phyloP scores from a whole-genome alignment of 169 alveolate genomes.

The Babesia ovata region DNA sequence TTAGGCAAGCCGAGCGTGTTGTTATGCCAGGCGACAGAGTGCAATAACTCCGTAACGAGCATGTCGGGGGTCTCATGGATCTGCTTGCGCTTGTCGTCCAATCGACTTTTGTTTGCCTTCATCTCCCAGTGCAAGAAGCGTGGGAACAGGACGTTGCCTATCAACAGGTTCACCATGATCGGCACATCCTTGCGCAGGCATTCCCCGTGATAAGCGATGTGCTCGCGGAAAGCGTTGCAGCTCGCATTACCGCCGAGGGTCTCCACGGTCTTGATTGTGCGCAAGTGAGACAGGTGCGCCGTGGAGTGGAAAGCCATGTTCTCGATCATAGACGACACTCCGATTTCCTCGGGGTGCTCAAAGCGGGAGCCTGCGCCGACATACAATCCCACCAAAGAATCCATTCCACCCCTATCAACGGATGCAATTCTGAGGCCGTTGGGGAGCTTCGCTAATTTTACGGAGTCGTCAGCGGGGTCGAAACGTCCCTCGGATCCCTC shows the following conservation, averaged over 20 bases:
- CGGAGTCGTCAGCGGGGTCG: slow-evolving; percentile 70
- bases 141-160: slow-evolving; percentile 87
- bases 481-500: slow-evolving; percentile 70
- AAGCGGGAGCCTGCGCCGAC: slow-evolving; percentile 84
- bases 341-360: slow-evolving; percentile 77
- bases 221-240: slow-evolving; percentile 80
- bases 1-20: slow-evolving; percentile 83
- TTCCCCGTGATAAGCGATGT: slow-evolving; percentile 80
- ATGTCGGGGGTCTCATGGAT: slow-evolving; percentile 75
- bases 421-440: slow-evolving; percentile 84
- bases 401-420: slow-evolving; percentile 68
- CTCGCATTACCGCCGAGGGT: slow-evolving; percentile 84
- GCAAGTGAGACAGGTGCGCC: slow-evolving; percentile 85
- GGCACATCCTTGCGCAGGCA: slow-evolving; percentile 83
- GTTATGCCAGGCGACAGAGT: slow-evolving; percentile 86
- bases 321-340: slow-evolving; percentile 85
- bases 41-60: slow-evolving; percentile 83
- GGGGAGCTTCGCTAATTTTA: slow-evolving; percentile 83
- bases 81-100: slow-evolving; percentile 66
- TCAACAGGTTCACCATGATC: slow-evolving; percentile 77
- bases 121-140: slow-evolving; percentile 85
- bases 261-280: slow-evolving; percentile 85
- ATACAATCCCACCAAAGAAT: slow-evolving; percentile 69
- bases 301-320: slow-evolving; percentile 85
- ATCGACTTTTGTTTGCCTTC: slow-evolving; percentile 74